Conservation (phyloP, 768 basidiomycete genomes). For the Coprinopsis cinerea region DNA sequence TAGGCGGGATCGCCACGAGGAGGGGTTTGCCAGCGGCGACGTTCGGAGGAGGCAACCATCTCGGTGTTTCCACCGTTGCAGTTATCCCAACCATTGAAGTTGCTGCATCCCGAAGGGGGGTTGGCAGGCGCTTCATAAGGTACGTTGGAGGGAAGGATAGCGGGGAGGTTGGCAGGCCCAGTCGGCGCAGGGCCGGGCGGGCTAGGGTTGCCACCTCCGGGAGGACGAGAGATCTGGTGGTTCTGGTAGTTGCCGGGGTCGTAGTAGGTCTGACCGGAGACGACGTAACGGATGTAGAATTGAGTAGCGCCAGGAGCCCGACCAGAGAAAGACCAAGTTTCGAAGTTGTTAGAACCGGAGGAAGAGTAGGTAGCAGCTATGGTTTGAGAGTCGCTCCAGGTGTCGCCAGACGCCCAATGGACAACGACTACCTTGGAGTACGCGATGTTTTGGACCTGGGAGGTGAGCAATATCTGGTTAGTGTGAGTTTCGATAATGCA, state of each 20-base stretch:
- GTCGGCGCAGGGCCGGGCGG: neutral
- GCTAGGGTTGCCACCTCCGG: neutral
- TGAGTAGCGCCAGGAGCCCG: conserved; percentile 7
- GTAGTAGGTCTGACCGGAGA: conserved; percentile 8
- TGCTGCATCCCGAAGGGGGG: conserved; percentile 4
- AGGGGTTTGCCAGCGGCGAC: conserved; percentile 10
- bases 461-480: neutral
- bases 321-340: conserved; percentile 9
- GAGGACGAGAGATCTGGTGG: conserved; percentile 1
- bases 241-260: conserved; percentile 9
- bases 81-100: conserved; percentile 9
- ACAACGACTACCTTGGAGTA: conserved; percentile 8
- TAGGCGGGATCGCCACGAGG: conserved; percentile 6
- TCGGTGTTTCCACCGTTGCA: neutral
- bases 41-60: conserved; percentile 7
- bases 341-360: conserved; percentile 10
- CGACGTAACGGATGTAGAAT: conserved; percentile 7
- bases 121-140: neutral
- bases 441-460: conserved; percentile 8
- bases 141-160: neutral
- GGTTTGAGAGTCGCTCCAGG: conserved; percentile 6
- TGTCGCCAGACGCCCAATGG: conserved; percentile 2
- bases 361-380: conserved; percentile 1
- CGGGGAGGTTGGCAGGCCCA: neutral
- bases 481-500: neutral